These are phyloP conservation scores for Silene conica DNA, from an alignment of 148 eudicot species.

Conservation along the genomic window DNA sequence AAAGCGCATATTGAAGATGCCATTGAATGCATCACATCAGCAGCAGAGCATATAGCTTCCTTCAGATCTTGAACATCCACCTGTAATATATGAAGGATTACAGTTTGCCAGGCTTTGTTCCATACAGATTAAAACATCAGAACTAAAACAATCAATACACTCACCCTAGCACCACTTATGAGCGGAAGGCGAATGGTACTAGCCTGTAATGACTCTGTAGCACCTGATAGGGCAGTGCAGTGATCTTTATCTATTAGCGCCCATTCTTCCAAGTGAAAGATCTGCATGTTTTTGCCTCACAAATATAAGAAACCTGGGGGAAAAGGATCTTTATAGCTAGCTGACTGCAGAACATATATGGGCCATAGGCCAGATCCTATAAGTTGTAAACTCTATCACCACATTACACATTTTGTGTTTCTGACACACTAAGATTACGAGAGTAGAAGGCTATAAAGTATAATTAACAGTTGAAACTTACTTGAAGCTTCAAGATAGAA, in stretches of 20 bases:
- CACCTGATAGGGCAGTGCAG: conserved; percentile 53
- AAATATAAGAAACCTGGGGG: neutral
- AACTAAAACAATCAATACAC: conserved; percentile 9
- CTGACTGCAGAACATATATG: neutral
- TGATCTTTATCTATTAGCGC: conserved; percentile 46
- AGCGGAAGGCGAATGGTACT: conserved; percentile 77
- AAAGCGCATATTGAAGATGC: conserved; percentile 58
- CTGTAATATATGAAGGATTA: conserved; percentile 32
- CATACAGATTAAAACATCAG: neutral
- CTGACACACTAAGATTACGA: neutral
- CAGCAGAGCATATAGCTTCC: conserved; percentile 73
- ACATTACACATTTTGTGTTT: neutral
- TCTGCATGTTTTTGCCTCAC: conserved; percentile 35
- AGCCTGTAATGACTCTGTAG: conserved; percentile 58
- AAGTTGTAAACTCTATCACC: neutral
- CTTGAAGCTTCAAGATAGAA: conserved; percentile 63
- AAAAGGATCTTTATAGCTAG: neutral
- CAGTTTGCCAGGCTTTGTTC: neutral
- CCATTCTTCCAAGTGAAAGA: conserved; percentile 61
- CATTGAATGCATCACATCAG: conserved; percentile 79
- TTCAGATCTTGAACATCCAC: conserved; percentile 53
- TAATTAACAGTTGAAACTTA: conserved; percentile 29
- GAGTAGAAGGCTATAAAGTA: neutral
- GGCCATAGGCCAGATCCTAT: neutral
- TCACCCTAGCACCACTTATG: conserved; percentile 73